Percentiles rank a stretch among this genome's conserved stretches.
Conservation (phyloP, 1,139 yeast species). For the Kodamaea sp. region DNA sequence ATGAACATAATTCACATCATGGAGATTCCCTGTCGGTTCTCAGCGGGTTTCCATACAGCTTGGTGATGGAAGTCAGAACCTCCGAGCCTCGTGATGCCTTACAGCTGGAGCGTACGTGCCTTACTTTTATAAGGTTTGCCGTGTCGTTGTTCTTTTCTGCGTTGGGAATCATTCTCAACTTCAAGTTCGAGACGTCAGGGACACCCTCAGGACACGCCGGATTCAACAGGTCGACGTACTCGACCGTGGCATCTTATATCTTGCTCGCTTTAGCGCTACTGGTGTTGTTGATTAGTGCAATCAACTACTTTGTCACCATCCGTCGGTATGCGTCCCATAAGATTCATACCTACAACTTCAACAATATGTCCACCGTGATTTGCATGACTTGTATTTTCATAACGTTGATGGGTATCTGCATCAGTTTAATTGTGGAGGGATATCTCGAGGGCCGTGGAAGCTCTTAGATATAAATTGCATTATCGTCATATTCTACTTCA, state of each 20-base stretch:
- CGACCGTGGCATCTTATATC: constrained; percentile 38
- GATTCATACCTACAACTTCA: constrained; percentile 42
- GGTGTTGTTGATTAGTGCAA: constrained; percentile 41
- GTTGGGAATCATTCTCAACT: constrained; percentile 53
- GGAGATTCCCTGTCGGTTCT: constrained; percentile 1
- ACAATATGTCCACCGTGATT: constrained; percentile 38
- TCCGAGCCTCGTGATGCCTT: constrained; percentile 65
- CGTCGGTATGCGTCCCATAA: constrained; percentile 44
- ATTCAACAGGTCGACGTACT: constrained; percentile 19
- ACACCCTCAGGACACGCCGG: constrained; percentile 6
- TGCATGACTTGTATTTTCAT: constrained; percentile 43
- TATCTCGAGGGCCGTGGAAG: constrained; percentile 25
- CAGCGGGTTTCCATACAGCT: constrained; percentile 19
- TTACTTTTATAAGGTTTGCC: constrained; percentile 54
- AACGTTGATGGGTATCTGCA: constrained; percentile 44
- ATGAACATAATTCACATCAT: background rate
- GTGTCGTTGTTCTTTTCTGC: constrained; percentile 52
- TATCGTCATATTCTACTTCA: too few relatives aligned
- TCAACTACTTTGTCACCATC: constrained; percentile 51
- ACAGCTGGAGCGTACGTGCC: constrained; percentile 60
- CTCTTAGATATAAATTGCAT: too few relatives aligned
- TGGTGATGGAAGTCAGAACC: constrained; percentile 43
- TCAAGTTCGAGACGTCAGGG: constrained; percentile 41
- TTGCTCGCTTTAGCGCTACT: constrained; percentile 42
- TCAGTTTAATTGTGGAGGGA: constrained; percentile 43